These are phyloP conservation scores for Spathaspora boniae DNA, from an alignment of 805 yeast genomes.

Conservation along the genomic window DNA sequence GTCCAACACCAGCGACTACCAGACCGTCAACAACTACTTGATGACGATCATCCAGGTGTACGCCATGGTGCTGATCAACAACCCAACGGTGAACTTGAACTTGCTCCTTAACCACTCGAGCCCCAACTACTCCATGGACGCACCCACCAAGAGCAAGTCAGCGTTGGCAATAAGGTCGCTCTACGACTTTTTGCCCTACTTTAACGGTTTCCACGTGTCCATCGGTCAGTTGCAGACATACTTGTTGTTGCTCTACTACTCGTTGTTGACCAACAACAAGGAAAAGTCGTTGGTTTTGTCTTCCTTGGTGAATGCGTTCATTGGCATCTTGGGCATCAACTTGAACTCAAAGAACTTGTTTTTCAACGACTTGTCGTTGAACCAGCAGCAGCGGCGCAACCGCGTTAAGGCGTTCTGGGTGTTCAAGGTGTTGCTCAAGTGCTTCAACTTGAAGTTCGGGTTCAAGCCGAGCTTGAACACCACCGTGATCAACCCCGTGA, in stretches of 20 bases:
- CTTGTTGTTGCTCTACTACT: conserved; percentile 45
- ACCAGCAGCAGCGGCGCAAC: conserved; percentile 32
- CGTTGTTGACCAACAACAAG: conserved; percentile 41
- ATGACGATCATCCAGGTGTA: conserved; percentile 47
- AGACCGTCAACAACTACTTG: conserved; percentile 39
- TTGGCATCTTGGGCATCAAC: conserved; percentile 42
- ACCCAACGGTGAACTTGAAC: conserved; percentile 42
- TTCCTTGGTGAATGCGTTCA: conserved; percentile 39
- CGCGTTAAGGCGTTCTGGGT: conserved; percentile 47
- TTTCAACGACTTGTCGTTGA: conserved; percentile 45
- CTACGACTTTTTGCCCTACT: conserved; percentile 44
- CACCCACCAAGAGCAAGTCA: conserved; percentile 18
- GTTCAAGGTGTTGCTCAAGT: conserved; percentile 38
- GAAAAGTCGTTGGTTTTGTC: conserved; percentile 37
- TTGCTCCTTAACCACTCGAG: conserved; percentile 34
- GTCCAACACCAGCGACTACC: conserved; percentile 41
- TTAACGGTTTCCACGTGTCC: conserved; percentile 47
- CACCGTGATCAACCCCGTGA: conserved; percentile 45
- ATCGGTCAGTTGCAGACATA: conserved; percentile 49
- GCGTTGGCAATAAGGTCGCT: conserved; percentile 33
- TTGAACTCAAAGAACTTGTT: conserved; percentile 38
- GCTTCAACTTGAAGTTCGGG: conserved; percentile 42
- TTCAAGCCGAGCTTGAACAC: conserved; percentile 45
- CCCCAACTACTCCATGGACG: conserved; percentile 26
- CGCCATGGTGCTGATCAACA: conserved; percentile 50